phyloP scores from a whole-genome alignment of 2,329 filamentous ascomycete species.

The Penicillium sp. region DNA sequence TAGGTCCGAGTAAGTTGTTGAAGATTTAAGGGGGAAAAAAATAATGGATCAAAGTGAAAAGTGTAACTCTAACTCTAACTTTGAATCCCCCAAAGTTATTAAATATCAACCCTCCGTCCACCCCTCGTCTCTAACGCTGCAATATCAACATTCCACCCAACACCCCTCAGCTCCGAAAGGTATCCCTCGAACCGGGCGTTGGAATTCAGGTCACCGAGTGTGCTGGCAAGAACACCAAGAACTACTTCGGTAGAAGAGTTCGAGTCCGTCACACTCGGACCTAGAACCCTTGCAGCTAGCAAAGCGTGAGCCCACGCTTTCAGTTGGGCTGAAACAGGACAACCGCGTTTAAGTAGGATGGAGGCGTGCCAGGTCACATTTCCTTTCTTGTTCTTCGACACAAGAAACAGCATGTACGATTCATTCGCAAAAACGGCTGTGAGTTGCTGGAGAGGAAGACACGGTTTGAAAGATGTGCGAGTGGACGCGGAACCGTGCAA shows the following conservation, averaged over 20 bases:
- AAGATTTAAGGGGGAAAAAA: no score
- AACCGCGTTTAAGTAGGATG: slow-evolving; percentile 64
- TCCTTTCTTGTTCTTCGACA: slow-evolving; percentile 20
- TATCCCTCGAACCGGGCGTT: slow-evolving; percentile 47
- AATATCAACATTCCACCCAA: slow-evolving; percentile 66
- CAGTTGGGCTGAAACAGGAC: slow-evolving; percentile 52
- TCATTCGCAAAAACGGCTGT: slow-evolving; percentile 52
- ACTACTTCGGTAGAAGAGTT: neutral
- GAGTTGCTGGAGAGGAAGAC: slow-evolving; percentile 49
- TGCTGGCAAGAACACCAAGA: slow-evolving; percentile 44
- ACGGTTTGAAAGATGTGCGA: slow-evolving; percentile 19
- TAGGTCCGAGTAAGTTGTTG: no score
- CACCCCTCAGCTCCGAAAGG: slow-evolving; percentile 42
- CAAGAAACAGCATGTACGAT: slow-evolving; percentile 63
- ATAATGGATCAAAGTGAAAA: no score
- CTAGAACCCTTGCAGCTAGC: slow-evolving; percentile 41
- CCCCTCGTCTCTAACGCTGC: slow-evolving; percentile 66
- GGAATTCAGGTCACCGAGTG: slow-evolving; percentile 43
- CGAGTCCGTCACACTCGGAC: neutral
- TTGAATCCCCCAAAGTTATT: neutral
- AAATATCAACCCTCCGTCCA: slow-evolving; percentile 41
- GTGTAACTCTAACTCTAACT: neutral
- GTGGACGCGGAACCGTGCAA: slow-evolving; percentile 16
- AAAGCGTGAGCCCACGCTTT: slow-evolving; percentile 64
- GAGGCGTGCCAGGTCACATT: slow-evolving; percentile 40